Evolutionary conservation across 768 basidiomycete genomes (phyloP).

Genomic region (Gyrodon lividus): DNA sequence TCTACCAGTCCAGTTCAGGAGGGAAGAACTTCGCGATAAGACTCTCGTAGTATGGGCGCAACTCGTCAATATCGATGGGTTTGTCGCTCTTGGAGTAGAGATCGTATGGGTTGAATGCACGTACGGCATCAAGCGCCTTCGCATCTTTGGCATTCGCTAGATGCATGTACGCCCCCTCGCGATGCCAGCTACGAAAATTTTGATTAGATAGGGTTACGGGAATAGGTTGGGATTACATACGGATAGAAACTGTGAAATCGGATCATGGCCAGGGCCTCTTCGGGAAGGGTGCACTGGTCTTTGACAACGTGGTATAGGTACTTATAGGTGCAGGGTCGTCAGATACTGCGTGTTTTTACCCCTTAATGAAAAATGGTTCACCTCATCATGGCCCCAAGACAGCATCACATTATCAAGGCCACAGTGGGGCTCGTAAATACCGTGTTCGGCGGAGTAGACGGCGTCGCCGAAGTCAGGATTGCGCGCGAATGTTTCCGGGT

Average conservation of each 20-base stretch:
- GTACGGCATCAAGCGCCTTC: slow-evolving; percentile 66
- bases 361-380: slow-evolving; percentile 32
- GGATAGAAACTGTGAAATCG: slow-evolving; percentile 96
- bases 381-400: slow-evolving; percentile 91
- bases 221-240: slow-evolving; percentile 31
- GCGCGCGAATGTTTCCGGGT: slow-evolving; percentile 70
- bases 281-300: slow-evolving; percentile 76
- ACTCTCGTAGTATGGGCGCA: slow-evolving; percentile 80
- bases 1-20: slow-evolving; percentile 74
- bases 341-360: not conserved
- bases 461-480: slow-evolving; percentile 69
- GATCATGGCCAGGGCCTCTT: slow-evolving; percentile 86
- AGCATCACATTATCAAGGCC: slow-evolving; percentile 87
- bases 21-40: slow-evolving; percentile 89
- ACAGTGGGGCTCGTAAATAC: slow-evolving; percentile 76
- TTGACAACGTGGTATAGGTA: slow-evolving; percentile 85
- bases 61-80: slow-evolving; percentile 54
- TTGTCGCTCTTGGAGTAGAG: slow-evolving; percentile 88
- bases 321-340: slow-evolving; percentile 34
- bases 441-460: slow-evolving; percentile 68
- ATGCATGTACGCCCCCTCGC: slow-evolving; percentile 81
- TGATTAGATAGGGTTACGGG: slow-evolving; percentile 1
- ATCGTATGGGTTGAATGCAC: slow-evolving; percentile 92
- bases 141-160: slow-evolving; percentile 73
- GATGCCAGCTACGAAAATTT: slow-evolving; percentile 62